Base-by-base conservation (phyloP, 495 filamentous ascomycete genomes). In the Lophiostoma macrostomum region DNA sequence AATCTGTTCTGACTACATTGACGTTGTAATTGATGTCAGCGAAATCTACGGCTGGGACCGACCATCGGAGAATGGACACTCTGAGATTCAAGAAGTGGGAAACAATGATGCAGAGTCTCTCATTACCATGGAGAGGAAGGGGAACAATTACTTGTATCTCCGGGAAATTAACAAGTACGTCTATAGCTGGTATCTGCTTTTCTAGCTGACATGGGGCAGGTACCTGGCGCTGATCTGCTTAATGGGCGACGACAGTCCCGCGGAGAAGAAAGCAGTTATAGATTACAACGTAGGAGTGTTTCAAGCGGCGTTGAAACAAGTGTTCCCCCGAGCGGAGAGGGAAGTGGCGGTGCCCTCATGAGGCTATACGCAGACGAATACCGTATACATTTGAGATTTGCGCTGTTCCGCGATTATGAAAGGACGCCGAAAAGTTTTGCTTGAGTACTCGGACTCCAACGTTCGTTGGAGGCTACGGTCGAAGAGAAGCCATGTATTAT, bases 1-100 rank as follows among this genome's bases (percentile, higher is more conserved):
- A 73, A 93, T 97, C 61, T 97, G 94, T 68, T 93, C 87, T 22
- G 93, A 97, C 65, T 98, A 90, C 64, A 95, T 98, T 50, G 91
- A 98, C 67, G 89, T 95, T 36, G 91, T 98, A 50, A 91, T 97
- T 41, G 93, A 98, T 67, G 81, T 97, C 25, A 91, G 86, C 12
- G 90, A 96, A 67, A 84, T 98, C 14, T 97, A 96, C 62, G 91
- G 90, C 4, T 96, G 84, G 83, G 71, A 76, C 22, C 71, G 83
- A 69, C 74, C 22, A 18, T 37, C 31, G n/a, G 34, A 67, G 66
- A 27, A 79, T 0, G 84, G 80, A 68, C 73, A 77, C 4, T 79
- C 83, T 39, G 80, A 80, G 56, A 73, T 87, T n/a, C 80, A 79
- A 38, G 79, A 84, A 63, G 74, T 77, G 27, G 79, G 73, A 2